Evolutionary conservation across 768 basidiomycete genomes (phyloP), one percentile per base, ranked within the genome.

Genomic region (Tricholoma terreum): DNA sequence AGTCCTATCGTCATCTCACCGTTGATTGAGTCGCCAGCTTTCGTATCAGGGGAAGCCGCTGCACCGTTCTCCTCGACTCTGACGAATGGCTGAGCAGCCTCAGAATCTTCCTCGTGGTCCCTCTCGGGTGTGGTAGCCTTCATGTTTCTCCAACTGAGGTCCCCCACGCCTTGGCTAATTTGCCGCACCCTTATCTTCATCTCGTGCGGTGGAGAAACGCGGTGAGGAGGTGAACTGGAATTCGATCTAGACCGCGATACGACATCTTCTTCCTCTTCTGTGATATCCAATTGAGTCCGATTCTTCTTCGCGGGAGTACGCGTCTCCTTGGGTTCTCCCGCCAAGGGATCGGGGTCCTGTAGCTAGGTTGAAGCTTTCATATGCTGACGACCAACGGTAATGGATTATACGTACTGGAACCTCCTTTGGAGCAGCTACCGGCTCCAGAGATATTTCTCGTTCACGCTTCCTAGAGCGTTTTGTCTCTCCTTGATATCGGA

Each of bases 261-360:
- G 45, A 65, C 68, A 63, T 85, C 83, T 43, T 84, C 81, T 69
- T 90, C 87, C 58, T 88, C 86, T 55, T 79, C 79, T 0, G 87
- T 84, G 51, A 83, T 69, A 62, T 82, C 86, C 51, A 90, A 74
- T 11, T 78, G 75, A 24, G 81, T 75, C 51, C 87, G 77, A 64
- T 90, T 90, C 78, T 89, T 91, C 80, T 92, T 91, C 36, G 87
- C 82, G 1, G 87, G 88, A 3, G 84, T 82, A 35, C 79, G 80
- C 38, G 77, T 72, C 48, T 85, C 82, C 68, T 80, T 84, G 58
- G 71, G 73, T 62, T 80, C 78, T 64, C 68, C 71, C 30, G 60
- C 59, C 58, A 65, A 55, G 31, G 68, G 61, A 71, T 80, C 79
- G 54, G 64, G 58, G 53, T 80, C 80, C 81, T 82, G 67, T 53